Evolutionary conservation across 768 basidiomycete genomes (phyloP).

Genomic region (Amanita subjunquillea): DNA sequence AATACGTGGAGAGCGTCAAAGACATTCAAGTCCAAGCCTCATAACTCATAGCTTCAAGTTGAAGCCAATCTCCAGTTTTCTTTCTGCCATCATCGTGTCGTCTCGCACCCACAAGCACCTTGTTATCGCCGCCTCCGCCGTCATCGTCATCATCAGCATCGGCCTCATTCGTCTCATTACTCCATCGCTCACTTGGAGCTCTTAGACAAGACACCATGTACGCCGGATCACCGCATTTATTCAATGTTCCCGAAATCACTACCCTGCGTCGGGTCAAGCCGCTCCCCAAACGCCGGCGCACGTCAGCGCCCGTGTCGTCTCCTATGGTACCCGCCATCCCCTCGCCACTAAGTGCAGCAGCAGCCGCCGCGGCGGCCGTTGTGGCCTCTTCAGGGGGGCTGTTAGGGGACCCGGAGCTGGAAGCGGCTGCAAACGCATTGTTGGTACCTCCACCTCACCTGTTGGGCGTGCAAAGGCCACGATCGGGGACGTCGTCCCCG

Average conservation of each 20-base stretch:
- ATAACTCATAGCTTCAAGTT: no score
- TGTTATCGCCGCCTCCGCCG: no score
- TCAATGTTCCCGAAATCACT: conserved; percentile 57
- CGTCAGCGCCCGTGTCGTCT: conserved; percentile 9
- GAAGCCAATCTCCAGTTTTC: no score
- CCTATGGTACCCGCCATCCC: conserved; percentile 5
- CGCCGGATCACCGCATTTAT: conserved; percentile 45
- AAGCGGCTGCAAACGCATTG: conserved; percentile 4
- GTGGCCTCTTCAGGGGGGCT: conserved; percentile 1
- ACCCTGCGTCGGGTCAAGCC: conserved; percentile 62
- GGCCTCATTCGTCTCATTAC: background rate
- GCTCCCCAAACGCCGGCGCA: conserved; percentile 66
- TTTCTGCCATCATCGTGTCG: no score
- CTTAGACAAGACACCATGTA: conserved; percentile 27
- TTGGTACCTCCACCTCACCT: background rate
- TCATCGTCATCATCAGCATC: background rate
- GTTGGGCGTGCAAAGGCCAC: background rate
- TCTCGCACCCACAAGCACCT: background rate
- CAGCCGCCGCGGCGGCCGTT: conserved; percentile 1
- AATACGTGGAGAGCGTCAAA: no score
- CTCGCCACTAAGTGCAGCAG: conserved; percentile 3
- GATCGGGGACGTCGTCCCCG: background rate
- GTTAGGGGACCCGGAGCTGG: conserved; percentile 3
- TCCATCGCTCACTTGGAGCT: background rate
- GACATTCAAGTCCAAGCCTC: no score